A percentile compares a stretch with the other conserved stretches of the same genome.
These are phyloP conservation scores for Asterionellopsis glacialis DNA, from an alignment of 108 stramenopile species.

Conservation along the genomic window DNA sequence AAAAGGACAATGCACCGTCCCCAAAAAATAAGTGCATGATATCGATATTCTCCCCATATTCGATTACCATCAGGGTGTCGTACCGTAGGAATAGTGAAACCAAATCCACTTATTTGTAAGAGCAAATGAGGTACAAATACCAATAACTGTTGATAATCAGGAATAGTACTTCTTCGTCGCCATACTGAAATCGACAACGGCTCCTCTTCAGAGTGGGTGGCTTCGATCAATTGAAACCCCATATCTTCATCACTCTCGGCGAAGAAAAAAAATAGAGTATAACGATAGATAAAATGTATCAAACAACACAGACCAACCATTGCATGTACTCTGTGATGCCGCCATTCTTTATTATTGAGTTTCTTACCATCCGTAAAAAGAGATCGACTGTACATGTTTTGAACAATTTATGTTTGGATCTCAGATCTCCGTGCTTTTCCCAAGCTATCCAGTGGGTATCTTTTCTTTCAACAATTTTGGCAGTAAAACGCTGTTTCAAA, in stretches of 20 bases:
- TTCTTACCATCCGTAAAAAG: too few relatives aligned
- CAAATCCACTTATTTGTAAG: slow-evolving; percentile 14
- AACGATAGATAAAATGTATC: slow-evolving; percentile 11
- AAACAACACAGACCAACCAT: slow-evolving; percentile 8
- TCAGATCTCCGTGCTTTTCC: too few relatives aligned
- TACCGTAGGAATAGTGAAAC: slow-evolving; percentile 7
- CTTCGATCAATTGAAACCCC: not conserved
- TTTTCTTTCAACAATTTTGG: too few relatives aligned
- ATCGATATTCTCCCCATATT: slow-evolving; percentile 22
- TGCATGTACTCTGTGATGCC: slow-evolving; percentile 15
- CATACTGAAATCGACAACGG: too few relatives aligned
- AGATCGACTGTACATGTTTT: too few relatives aligned
- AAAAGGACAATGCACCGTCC: slow-evolving; percentile 2
- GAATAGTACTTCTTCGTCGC: not conserved
- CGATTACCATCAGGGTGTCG: slow-evolving; percentile 23
- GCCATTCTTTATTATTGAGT: not conserved
- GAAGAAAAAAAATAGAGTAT: slow-evolving; percentile 5
- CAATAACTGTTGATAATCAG: not conserved
- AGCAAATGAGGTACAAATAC: slow-evolving; percentile 17
- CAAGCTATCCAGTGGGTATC: too few relatives aligned
- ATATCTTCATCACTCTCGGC: slow-evolving; percentile 9
- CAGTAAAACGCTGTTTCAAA: too few relatives aligned
- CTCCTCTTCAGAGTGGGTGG: too few relatives aligned
- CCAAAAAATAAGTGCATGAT: slow-evolving; percentile 17
- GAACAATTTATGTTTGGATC: too few relatives aligned